Evolutionary conservation across 1,284 basidiomycete genomes (phyloP), one percentile per base, ranked within the genome.

Genomic region (Boletus mariae): DNA sequence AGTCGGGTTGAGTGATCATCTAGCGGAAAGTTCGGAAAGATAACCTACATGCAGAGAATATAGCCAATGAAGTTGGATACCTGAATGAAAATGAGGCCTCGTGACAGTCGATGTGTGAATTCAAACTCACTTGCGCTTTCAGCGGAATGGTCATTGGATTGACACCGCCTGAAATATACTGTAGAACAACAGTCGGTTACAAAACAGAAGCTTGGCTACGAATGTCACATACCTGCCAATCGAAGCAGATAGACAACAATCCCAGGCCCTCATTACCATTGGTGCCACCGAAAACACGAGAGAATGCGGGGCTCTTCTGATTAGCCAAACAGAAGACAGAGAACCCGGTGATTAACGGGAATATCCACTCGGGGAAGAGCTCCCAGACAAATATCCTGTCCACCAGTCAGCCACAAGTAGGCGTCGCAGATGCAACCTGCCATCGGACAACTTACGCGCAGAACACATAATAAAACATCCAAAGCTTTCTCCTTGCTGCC

Each of bases 241-340:
- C 82, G 48, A 85, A 75, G 59, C 76, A 80, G 57, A 83, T 61
- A 5, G 77, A 73, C 28, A 80, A 61, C 15, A 80, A 57, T 5
- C 77, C 78, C 51, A 80, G 72, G 28, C 79, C 79, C 63, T 83
- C 79, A 55, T 85, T 83, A 54, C 81, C 81, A 57, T 80, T 79
- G 3, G 76, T 76, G 7, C 82, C 81, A 49, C 83, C 83, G 47
- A 85, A 84, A 4, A 85, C 61, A 28, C 77, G 76, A 26, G 81
- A 75, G 62, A 84, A 79, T 40, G 77, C 70, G 1, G 71, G 57
- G 40, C 70, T 77, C 25, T 69, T 67, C 48, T 73, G 80, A 51
- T 78, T 76, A 2, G 81, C 83, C 28, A 86, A 65, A 59, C 84
- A 85, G 69, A 85, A 81, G 40, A 86, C 72, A 5, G 68, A 79